Evolutionary conservation across 1,284 basidiomycete species (phyloP), one percentile per base, ranked within the genome.

Genomic region (Sanghuangporus baumii): DNA sequence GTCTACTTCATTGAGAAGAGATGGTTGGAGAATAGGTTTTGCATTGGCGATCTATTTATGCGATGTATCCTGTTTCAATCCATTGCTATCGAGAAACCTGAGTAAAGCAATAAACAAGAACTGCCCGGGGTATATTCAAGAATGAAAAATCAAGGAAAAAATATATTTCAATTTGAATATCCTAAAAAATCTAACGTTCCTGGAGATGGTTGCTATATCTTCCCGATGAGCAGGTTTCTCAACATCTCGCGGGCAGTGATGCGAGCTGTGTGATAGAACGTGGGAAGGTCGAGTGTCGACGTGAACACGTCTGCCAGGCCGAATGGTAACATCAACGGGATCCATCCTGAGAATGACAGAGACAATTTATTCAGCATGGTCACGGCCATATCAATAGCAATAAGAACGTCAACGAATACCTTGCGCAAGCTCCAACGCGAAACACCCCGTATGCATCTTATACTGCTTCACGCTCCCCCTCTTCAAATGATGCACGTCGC

Each of bases 361-460:
- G 52, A 23, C 11, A 2, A 47, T 14, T 20, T 8, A 5, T 41
- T 12, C 20, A 54, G 56, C 14, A 18, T 59, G 1, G 11, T 31
- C 46, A 43, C 58, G 57, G 8, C 31, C 48, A 57, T 2, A 23
- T 16, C 8, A n/a, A 54, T 5, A 11, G 31, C 31, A n/a, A 34
- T 47, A 14, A 6, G 36, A 50, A 57, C 26, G 52, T 7, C 47
- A 40, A 5, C 8, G 75, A 79, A 54, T 68, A 95, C 94, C 96
- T 74, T 89, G 78, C 51, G 96, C 96, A 69, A 97, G 94, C 75
- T 99, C 96, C 67, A 99, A 78, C 2, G 96, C 96, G 76, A 93
- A 99, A 73, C 93, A 96, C 11, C 92, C 93, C 67, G 95, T 86
- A 69, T 93, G 93, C 91, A 98, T 96, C 75, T 94, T 94, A 79